phyloP scores from a whole-genome alignment of 441 rosid genomes.

The Gossypium gossypioides region DNA sequence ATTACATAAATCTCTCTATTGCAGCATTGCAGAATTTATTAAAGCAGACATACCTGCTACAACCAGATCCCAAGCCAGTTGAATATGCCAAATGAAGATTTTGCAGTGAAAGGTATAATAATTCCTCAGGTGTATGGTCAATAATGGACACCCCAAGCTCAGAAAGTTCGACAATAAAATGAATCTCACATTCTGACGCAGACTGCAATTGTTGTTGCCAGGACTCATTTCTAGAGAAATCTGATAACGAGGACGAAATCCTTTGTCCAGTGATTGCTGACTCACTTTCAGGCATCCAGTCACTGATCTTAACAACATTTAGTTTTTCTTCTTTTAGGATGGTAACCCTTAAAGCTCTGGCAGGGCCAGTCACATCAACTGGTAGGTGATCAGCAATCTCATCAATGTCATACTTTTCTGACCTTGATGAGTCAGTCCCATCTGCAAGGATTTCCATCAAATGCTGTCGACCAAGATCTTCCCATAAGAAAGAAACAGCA shows the following conservation, averaged over 20 bases:
- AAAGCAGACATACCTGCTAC: constrained; percentile 55
- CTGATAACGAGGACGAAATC: constrained; percentile 35
- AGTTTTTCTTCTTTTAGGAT: constrained; percentile 74
- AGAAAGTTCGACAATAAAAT: constrained; percentile 73
- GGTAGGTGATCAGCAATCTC: constrained; percentile 75
- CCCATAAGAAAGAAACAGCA: constrained; percentile 94
- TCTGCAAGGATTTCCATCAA: constrained; percentile 67
- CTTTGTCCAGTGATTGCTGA: constrained; percentile 31
- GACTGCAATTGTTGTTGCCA: constrained; percentile 36
- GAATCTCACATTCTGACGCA: constrained; percentile 62
- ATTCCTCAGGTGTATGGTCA: constrained; percentile 96
- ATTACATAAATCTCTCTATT: background rate
- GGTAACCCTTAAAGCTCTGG: constrained; percentile 76
- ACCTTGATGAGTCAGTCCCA: constrained; percentile 58
- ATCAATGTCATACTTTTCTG: constrained; percentile 69
- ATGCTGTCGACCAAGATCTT: constrained; percentile 75
- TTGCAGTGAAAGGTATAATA: constrained; percentile 76
- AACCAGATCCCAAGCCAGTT: constrained; percentile 84
- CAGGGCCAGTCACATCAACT: constrained; percentile 38
- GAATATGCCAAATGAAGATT: constrained; percentile 79
- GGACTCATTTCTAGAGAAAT: constrained; percentile 37
- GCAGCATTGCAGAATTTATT: constrained; percentile 8
- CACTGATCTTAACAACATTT: constrained; percentile 69
- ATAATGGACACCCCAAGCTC: constrained; percentile 91
- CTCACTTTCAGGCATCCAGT: constrained; percentile 94